Evolutionary conservation across 2,329 filamentous ascomycete genomes (phyloP).

Genomic region (Nothomitra cinnamomea): DNA sequence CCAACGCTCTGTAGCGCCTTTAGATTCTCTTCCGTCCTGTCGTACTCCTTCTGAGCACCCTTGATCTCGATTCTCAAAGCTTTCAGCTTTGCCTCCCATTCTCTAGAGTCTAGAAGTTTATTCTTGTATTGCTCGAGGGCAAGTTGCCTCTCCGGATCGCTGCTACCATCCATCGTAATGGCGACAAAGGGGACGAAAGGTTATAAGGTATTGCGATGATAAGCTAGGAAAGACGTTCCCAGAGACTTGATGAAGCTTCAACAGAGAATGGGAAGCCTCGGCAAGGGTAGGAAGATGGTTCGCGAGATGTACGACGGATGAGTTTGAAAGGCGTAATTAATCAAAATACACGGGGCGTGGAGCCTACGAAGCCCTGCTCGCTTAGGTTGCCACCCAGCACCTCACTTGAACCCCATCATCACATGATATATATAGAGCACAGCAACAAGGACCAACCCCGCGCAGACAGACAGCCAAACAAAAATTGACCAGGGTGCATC

Average conservation of each 20-base stretch:
- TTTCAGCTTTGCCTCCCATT: conserved; percentile 98
- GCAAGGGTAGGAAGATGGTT: too few species aligned
- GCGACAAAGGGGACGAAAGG: not conserved
- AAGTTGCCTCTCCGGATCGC: conserved; percentile 32
- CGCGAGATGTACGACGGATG: too few species aligned
- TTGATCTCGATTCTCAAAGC: conserved; percentile 89
- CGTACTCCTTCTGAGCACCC: conserved; percentile 82
- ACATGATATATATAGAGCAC: not conserved
- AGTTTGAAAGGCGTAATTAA: not conserved
- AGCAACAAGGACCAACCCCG: not conserved
- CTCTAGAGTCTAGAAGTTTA: conserved; percentile 65
- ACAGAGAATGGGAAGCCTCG: too few species aligned
- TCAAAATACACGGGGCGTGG: not conserved
- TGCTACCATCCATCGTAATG: conserved; percentile 5
- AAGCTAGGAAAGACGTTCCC: too few species aligned
- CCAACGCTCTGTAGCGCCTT: conserved; percentile 97
- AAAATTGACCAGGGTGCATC: not conserved
- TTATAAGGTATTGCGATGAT: too few species aligned
- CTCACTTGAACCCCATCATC: not conserved
- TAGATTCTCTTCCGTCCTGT: conserved; percentile 97
- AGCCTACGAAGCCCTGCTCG: not conserved
- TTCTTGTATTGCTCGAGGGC: conserved; percentile 35
- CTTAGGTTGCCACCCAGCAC: not conserved
- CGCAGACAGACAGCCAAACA: not conserved
- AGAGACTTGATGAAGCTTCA: too few species aligned